Base-by-base conservation (phyloP, 768 basidiomycete genomes). In the Tricholoma furcatifolium region DNA sequence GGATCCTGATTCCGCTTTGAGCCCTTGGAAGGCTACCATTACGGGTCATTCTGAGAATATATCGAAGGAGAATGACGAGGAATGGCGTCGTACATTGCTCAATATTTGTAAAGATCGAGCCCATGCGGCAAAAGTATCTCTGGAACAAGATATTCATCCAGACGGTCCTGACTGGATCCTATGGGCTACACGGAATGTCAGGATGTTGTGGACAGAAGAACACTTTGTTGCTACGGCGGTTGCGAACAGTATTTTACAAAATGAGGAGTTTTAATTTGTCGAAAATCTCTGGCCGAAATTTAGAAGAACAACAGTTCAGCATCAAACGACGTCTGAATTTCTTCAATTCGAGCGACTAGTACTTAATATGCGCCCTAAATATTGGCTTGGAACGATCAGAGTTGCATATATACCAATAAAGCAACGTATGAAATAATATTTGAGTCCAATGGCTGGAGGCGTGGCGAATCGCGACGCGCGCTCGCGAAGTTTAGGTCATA, bases 161-260 rank as follows among this genome's bases (percentile, higher is more conserved):
- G 47, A 31, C 14, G 38, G 36, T 17, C 40, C 52, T 41, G 32
- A 15, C 14, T 62, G 63, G 46, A 18, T 60, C 21, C 17, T 50
- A 35, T 46, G 24, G 47, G 51, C 57, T 50, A 53, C 45, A 55
- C 62, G 56, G 17, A 75, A 70, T 43, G 72, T 88, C n/a, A 62
- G 51, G 48, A 59, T 60, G 2, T 65, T 91, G 15, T 90, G 87
- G 87, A 56, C 58, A 34, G 89, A 91, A 63, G 83, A 89, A 54
- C 20, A 67, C 6, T 64, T 68, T 47, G 83, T 89, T 5, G 79
- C 82, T 6, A 55, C 52, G 21, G 75, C 67, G 4, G 79, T 88
- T 4, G 60, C 66, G 34, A 62, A 72, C 35, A 78, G 82, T 59
- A 51, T 85, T 11, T 42, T 56, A 67, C 34, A 62, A 65, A 17